Percentiles rank a stretch among this genome's conserved stretches.
These are phyloP conservation scores for Suillus clintonianus DNA, from an alignment of 768 basidiomycete species.

Conservation along the genomic window DNA sequence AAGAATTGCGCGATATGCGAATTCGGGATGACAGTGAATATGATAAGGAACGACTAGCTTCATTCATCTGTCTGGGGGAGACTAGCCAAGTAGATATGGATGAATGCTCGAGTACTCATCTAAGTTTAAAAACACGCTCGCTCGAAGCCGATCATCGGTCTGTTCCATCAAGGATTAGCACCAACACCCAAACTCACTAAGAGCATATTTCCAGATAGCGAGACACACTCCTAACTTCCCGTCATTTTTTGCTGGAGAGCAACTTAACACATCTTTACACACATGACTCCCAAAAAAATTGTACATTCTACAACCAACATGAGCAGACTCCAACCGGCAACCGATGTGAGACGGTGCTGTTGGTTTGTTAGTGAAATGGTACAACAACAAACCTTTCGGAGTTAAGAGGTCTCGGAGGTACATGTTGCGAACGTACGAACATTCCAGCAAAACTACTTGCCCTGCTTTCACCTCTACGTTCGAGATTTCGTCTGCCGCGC, in stretches of 20 bases:
- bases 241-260: neutral
- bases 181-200: neutral
- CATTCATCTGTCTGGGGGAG: neutral
- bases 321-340: conserved; percentile 16
- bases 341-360: conserved; percentile 22
- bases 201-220: neutral
- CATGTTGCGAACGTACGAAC: conserved; percentile 23
- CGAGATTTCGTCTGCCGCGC: conserved; percentile 9
- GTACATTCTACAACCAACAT: neutral
- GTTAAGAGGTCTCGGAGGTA: conserved; percentile 20
- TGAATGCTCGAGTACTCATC: too few relatives aligned
- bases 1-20: neutral
- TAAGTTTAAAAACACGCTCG: too few relatives aligned
- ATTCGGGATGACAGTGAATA: neutral
- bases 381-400: conserved; percentile 29
- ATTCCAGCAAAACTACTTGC: conserved; percentile 24
- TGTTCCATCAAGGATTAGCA: neutral
- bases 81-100: too few relatives aligned
- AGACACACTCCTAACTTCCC: neutral
- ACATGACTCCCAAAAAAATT: neutral
- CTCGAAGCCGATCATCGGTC: too few relatives aligned
- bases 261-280: neutral
- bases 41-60: neutral
- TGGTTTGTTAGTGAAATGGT: conserved; percentile 24
- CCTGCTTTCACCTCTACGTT: conserved; percentile 24